These are phyloP conservation scores for Catenaria anguillulae DNA, from an alignment of 371 early-diverging fungal genomes.

Conservation along the genomic window DNA sequence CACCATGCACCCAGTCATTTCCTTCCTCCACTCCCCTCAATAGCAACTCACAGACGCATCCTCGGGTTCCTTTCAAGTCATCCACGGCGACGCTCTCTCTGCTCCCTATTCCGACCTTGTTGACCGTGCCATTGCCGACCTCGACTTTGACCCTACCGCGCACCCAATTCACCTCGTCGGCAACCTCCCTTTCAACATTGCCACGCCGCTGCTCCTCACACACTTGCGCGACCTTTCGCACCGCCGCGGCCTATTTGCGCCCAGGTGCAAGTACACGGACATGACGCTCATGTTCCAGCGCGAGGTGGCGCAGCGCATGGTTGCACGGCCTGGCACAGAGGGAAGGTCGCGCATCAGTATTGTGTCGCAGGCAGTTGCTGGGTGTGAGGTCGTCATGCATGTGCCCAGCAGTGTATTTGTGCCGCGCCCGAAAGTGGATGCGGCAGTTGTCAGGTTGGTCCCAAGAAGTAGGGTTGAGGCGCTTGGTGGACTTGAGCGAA, in stretches of 20 bases:
- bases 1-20: not conserved
- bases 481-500: not conserved
- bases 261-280: slow-evolving; percentile 14
- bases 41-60: slow-evolving; percentile 6
- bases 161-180: slow-evolving; percentile 42
- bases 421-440: slow-evolving; percentile 61
- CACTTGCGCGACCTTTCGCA: slow-evolving; percentile 11
- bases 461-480: not conserved
- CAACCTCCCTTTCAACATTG: slow-evolving; percentile 64
- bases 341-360: slow-evolving; percentile 54
- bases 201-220: slow-evolving; percentile 41
- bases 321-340: slow-evolving; percentile 32
- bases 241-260: slow-evolving; percentile 43
- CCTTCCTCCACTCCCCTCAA: not conserved
- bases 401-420: slow-evolving; percentile 45
- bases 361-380: slow-evolving; percentile 46
- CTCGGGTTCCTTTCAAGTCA: not conserved
- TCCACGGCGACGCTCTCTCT: slow-evolving; percentile 5
- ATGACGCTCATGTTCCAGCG: slow-evolving; percentile 80
- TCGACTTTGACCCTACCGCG: not conserved
- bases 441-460: slow-evolving; percentile 47
- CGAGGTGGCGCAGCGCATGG: slow-evolving; percentile 62
- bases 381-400: not conserved
- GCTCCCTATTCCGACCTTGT: not conserved
- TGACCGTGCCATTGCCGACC: not conserved